These are phyloP conservation scores for Sextonia rubra DNA, from an alignment of 164 flowering plant genomes.

Conservation along the genomic window DNA sequence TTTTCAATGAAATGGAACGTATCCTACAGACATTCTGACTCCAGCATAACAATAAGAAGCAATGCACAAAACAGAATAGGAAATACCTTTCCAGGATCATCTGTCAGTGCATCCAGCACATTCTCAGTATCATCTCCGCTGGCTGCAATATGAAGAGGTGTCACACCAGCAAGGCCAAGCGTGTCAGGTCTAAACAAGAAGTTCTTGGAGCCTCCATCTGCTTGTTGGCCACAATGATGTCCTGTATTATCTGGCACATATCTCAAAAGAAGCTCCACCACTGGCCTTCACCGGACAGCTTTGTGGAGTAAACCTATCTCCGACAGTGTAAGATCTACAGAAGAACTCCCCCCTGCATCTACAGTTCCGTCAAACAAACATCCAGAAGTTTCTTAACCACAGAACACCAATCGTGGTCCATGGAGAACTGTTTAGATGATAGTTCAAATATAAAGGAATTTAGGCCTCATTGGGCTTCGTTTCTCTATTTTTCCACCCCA, in stretches of 20 bases:
- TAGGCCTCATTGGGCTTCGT: not conserved
- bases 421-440: constrained; percentile 35
- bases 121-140: constrained; percentile 43
- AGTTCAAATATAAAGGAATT: not conserved
- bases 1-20: too few relatives aligned
- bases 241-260: constrained; percentile 33
- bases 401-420: constrained; percentile 85
- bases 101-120: constrained; percentile 65
- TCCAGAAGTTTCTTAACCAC: constrained; percentile 68
- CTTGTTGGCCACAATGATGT: constrained; percentile 17
- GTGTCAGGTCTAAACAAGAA: constrained; percentile 61
- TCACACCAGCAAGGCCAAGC: constrained; percentile 63
- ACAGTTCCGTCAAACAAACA: constrained; percentile 51
- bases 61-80: not conserved
- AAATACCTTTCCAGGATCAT: constrained; percentile 77
- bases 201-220: constrained; percentile 1
- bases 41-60: not conserved
- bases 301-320: constrained; percentile 66
- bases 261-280: constrained; percentile 63
- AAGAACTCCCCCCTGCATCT: constrained; percentile 34
- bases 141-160: constrained; percentile 88
- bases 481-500: too few relatives aligned
- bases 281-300: constrained; percentile 61
- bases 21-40: not conserved
- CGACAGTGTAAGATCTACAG: constrained; percentile 36